Evolutionary conservation across 371 early-diverging fungal species (phyloP).

Genomic region (Mortierella sp.): DNA sequence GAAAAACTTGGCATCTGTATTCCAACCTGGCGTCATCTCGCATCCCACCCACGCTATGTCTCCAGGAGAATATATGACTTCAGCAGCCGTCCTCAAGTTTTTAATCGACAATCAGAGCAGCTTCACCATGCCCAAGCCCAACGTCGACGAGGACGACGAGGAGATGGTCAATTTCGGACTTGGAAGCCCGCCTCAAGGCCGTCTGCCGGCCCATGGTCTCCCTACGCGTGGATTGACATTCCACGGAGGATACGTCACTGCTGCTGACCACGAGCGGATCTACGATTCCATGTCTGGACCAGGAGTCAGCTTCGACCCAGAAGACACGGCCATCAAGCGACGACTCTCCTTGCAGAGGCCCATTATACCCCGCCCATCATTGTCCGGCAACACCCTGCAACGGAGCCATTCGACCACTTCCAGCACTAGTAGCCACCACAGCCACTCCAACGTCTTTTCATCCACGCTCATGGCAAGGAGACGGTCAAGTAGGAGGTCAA

Average conservation of each 20-base stretch:
- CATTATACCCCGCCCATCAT: constrained; percentile 37
- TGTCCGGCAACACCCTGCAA: constrained; percentile 40
- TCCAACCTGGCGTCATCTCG: constrained; percentile 72
- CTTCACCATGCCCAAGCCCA: constrained; percentile 58
- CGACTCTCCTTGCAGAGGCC: constrained; percentile 47
- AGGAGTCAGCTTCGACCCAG: constrained; percentile 33
- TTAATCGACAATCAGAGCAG: constrained; percentile 66
- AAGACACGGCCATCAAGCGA: constrained; percentile 33
- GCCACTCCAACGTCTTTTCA: constrained; percentile 29
- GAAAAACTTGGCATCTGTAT: constrained; percentile 71
- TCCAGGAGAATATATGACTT: constrained; percentile 69
- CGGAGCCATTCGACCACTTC: constrained; percentile 53
- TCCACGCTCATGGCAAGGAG: constrained; percentile 30
- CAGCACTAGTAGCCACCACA: constrained; percentile 42
- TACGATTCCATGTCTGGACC: constrained; percentile 19
- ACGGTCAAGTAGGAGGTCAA: constrained; percentile 42
- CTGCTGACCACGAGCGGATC: constrained; percentile 42
- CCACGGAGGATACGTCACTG: constrained; percentile 36
- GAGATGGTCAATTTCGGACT: constrained; percentile 44
- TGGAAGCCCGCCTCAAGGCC: constrained; percentile 13
- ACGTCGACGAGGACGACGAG: constrained; percentile 53
- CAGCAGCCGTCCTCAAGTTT: constrained; percentile 70
- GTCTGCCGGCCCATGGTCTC: background rate
- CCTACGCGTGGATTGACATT: constrained; percentile 1
- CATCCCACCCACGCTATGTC: constrained; percentile 70